Base-by-base conservation (phyloP, 1,284 basidiomycete genomes). In the Naganishia sp. region DNA sequence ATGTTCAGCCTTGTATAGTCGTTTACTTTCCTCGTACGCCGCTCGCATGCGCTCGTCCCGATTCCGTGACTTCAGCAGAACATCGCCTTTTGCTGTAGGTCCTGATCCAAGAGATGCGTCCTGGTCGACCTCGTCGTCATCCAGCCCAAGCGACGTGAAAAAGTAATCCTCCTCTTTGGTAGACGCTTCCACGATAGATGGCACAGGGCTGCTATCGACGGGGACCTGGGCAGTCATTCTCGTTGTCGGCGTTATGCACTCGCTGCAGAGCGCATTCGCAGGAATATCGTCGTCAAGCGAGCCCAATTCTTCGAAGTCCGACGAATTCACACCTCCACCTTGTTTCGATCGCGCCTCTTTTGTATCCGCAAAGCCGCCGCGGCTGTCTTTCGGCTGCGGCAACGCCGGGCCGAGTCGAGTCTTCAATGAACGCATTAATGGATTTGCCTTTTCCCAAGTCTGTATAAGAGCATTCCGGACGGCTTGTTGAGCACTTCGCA, bases 11-110 rank as follows among this genome's bases (percentile, higher is more conserved):
- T 49, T 61, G 46, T 66, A 66, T 42, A 61, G 47, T 10, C 52
- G 55, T 23, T 66, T 61, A 57, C 65, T 66, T 11, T 47, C 52
- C 23, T 55, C 52, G 15, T 61, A 60, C 13, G 65, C 65, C n/a
- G 58, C 65, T 17, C 39, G 41, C 65, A 66, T 66, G 28, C 65
- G 57, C 7, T 66, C 65, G n/a, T 66, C 58, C 18, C 58, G 47
- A 61, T 61, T 61, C 23, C 58, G 58, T 15, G 58, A n/a, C 45
- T 25, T 47, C 13, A 51, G 47, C 35, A 61, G 10, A 28, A 55
- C 51, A 17, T 32, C 50, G 21, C 35, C 31, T 45, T 45, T 9
- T 41, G 41, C 39, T 13, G n/a, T 32, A 21, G 13, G 35, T 5
- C 47, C 4, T n/a, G 21, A 17, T 31, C 21, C 52, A 1, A 21